phyloP scores from a whole-genome alignment of 1,139 yeast genomes.

The Cylindricascospora bacillispora region DNA sequence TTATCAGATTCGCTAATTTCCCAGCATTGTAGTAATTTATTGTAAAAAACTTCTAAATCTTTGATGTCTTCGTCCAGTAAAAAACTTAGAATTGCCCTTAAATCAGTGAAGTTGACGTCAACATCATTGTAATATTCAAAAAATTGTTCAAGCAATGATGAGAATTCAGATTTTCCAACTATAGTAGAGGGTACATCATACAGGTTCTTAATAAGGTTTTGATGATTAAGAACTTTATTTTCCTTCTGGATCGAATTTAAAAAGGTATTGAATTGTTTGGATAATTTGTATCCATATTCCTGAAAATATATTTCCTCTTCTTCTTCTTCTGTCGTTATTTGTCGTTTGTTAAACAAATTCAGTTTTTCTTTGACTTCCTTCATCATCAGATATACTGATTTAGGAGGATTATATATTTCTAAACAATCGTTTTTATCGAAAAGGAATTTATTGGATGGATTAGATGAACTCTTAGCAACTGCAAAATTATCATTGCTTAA shows the following conservation, averaged over 20 bases:
- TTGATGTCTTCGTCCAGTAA: conserved; percentile 12
- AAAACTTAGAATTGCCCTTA: conserved; percentile 7
- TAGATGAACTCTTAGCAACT: too few species aligned
- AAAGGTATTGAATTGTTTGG: conserved; percentile 1
- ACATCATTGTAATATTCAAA: conserved; percentile 15
- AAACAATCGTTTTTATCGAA: too few species aligned
- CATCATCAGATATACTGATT: too few species aligned
- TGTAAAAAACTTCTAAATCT: conserved; percentile 15
- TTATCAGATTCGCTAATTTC: conserved; percentile 9
- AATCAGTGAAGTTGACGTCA: conserved; percentile 11
- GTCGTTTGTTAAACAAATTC: neutral
- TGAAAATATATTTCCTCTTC: conserved; percentile 2
- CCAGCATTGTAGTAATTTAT: conserved; percentile 22
- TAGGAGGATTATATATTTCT: too few species aligned
- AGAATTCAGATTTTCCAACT: conserved; percentile 12
- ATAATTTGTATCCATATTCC: conserved; percentile 2
- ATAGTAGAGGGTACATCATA: neutral
- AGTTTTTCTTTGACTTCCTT: neutral
- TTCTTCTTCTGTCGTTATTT: neutral
- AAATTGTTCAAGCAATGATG: conserved; percentile 20
- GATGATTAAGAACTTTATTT: neutral
- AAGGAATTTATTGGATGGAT: too few species aligned
- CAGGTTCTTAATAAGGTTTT: neutral
- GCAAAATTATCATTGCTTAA: neutral
- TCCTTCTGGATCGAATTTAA: neutral